Base-by-base conservation (phyloP, 2,329 filamentous ascomycete genomes). In the Pseudocercospora fuligena region DNA sequence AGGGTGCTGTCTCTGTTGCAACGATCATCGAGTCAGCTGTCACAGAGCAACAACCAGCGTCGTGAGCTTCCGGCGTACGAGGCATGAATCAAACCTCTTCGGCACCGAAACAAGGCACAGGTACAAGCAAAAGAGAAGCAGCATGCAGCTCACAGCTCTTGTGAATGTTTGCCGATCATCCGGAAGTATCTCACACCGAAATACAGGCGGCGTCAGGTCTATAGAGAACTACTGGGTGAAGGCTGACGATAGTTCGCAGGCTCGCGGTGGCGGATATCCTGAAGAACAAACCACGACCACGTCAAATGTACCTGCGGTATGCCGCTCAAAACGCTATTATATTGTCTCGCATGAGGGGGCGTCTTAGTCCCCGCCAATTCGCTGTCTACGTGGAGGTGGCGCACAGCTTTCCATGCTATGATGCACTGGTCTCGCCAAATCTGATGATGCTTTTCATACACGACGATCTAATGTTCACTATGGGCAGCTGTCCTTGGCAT, bases 311-410 rank as follows among this genome's bases (percentile, higher is more conserved):
- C 33, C 54, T 60, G 60, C 59, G 46, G 51, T 53, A 64, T 64
- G 64, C 56, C 33, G 68, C 56, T 56, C 61, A 53, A 63, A 68
- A 67, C 64, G 60, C 66, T 69, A 47, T 62, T 65, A 69, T 62
- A 69, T 70, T 70, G 66, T 61, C 53, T 67, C 63, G 69, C 69
- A 66, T 65, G 56, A 63, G 29, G 64, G 59, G 53, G 53, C 60
- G 68, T 62, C 43, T 60, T 23, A 60, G 60, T 66, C 64, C 49
- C 63, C 59, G 43, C 51, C 49, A 31, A 47, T 54, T 27, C 60
- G 51, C 46, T 25, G 49, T 25, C 29, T 36, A 40, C 49, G 63
- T 56, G 64, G 61, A 71, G 64, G 69, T 71, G 69, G 69, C 67
- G 69, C 65, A 58, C 61, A 64, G 54, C 67, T 66, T 68, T 63